These are phyloP conservation scores for Pseudogymnoascus sp. DNA, from an alignment of 2,329 filamentous ascomycete genomes.

Conservation along the genomic window DNA sequence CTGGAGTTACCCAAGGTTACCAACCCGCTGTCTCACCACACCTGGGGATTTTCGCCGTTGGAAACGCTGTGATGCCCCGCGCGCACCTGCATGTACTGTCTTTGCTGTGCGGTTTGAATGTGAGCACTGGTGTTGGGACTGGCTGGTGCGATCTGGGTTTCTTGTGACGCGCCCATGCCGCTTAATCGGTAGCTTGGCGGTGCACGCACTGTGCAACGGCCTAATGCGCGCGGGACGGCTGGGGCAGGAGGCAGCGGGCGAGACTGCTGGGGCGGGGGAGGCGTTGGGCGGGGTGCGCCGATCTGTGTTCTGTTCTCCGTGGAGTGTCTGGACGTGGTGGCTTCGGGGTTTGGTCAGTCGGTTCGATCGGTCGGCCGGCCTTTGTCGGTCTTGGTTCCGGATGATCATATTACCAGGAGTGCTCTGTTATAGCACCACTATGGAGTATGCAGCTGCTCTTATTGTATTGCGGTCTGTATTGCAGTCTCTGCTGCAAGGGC, in stretches of 20 bases:
- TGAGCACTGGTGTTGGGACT: not conserved
- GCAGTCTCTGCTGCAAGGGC: not conserved
- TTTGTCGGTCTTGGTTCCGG: not conserved
- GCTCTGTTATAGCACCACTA: not conserved
- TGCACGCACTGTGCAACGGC: not conserved
- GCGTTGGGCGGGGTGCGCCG: constrained; percentile 1
- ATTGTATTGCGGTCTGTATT: not conserved
- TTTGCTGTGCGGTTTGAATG: not conserved
- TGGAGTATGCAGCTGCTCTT: not conserved
- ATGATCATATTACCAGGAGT: not conserved
- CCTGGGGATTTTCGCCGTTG: constrained; percentile 4
- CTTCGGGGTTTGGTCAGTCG: not conserved
- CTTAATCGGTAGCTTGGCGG: not conserved
- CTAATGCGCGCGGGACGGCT: constrained; percentile 1
- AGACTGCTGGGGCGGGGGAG: not conserved
- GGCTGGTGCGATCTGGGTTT: not conserved
- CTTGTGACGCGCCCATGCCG: not conserved
- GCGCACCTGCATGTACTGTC: not conserved
- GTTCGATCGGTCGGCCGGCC: not conserved
- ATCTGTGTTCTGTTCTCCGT: not conserved
- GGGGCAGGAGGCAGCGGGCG: not conserved
- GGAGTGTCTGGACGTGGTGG: not conserved
- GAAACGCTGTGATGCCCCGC: not conserved
- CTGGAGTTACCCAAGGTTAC: not conserved
- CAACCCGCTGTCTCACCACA: not conserved